Evolutionary conservation across 1,139 yeast genomes (phyloP).

Genomic region (Yamadazyma trypodendri): DNA sequence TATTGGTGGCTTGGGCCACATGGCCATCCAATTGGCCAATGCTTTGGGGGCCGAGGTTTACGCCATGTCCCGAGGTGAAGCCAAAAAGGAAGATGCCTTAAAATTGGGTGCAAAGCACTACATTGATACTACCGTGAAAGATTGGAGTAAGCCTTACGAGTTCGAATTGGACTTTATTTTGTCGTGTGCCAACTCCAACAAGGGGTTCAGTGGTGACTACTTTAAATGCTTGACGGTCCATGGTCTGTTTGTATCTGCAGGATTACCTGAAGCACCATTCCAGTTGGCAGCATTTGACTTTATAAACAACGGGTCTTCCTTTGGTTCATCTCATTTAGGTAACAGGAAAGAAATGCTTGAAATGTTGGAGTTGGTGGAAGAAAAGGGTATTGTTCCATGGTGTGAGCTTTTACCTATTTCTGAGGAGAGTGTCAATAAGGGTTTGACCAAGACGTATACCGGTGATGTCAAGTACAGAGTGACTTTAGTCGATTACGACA

Average conservation of each 20-base stretch:
- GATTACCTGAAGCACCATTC: constrained; percentile 39
- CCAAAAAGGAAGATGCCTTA: constrained; percentile 33
- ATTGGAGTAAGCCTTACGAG: constrained; percentile 26
- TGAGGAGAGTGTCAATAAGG: constrained; percentile 50
- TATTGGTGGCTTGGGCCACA: constrained; percentile 43
- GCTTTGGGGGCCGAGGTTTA: constrained; percentile 40
- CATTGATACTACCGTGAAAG: constrained; percentile 31
- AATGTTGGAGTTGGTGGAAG: constrained; percentile 53
- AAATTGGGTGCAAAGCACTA: constrained; percentile 36
- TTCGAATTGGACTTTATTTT: constrained; percentile 45
- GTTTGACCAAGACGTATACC: constrained; percentile 46
- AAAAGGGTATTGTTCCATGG: constrained; percentile 56
- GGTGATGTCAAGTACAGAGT: constrained; percentile 54
- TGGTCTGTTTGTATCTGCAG: constrained; percentile 53
- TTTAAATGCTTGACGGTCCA: constrained; percentile 35
- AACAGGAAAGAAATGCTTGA: constrained; percentile 55
- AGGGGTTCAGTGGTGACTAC: constrained; percentile 31
- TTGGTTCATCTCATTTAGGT: constrained; percentile 47
- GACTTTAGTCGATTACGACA: constrained; percentile 43
- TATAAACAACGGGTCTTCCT: constrained; percentile 41
- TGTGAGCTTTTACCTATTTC: constrained; percentile 55
- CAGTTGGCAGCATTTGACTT: constrained; percentile 24
- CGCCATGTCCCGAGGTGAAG: constrained; percentile 33
- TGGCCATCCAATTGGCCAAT: constrained; percentile 37
- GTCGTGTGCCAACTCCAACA: constrained; percentile 43